Evolutionary conservation across 2,329 filamentous ascomycete genomes (phyloP).

Genomic region (Diaporthe longicolla): DNA sequence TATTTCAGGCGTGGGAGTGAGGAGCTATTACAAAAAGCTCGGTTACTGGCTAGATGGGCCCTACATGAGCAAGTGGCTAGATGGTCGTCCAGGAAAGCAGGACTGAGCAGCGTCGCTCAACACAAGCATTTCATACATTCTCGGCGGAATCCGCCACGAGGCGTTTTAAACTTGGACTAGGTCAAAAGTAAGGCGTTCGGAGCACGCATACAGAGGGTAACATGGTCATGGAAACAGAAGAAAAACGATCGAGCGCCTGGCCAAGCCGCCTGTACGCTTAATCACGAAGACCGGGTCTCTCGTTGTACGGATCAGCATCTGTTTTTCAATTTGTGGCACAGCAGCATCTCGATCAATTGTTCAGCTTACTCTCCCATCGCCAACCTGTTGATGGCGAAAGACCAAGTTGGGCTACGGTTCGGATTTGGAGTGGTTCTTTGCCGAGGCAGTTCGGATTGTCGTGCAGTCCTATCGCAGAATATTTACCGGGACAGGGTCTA

Average conservation of each 20-base stretch:
- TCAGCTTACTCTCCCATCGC: background rate
- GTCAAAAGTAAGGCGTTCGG: constrained; percentile 11
- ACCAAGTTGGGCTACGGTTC: background rate
- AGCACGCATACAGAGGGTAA: background rate
- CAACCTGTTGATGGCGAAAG: background rate
- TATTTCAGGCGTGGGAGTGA: constrained; percentile 96
- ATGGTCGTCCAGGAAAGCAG: constrained; percentile 57
- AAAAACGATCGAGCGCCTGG: background rate
- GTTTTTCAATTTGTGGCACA: background rate
- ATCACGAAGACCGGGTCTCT: background rate
- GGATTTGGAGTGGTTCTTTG: constrained; percentile 2
- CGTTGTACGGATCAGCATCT: background rate
- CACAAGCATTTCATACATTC: constrained; percentile 7
- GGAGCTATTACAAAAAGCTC: constrained; percentile 93
- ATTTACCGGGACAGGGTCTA: background rate
- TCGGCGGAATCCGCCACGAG: constrained; percentile 1
- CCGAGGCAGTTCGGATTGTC: constrained; percentile 9
- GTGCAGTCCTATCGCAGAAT: background rate
- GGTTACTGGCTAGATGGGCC: constrained; percentile 95
- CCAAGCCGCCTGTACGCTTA: background rate
- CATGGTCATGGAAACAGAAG: background rate
- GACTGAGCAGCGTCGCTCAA: background rate
- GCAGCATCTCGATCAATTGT: background rate
- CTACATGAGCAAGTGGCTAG: constrained; percentile 80
- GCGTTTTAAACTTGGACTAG: background rate